Evolutionary conservation across 2,329 filamentous ascomycete species (phyloP), one percentile per base, ranked within the genome.

Genomic region (Calonectria hongkongensis): DNA sequence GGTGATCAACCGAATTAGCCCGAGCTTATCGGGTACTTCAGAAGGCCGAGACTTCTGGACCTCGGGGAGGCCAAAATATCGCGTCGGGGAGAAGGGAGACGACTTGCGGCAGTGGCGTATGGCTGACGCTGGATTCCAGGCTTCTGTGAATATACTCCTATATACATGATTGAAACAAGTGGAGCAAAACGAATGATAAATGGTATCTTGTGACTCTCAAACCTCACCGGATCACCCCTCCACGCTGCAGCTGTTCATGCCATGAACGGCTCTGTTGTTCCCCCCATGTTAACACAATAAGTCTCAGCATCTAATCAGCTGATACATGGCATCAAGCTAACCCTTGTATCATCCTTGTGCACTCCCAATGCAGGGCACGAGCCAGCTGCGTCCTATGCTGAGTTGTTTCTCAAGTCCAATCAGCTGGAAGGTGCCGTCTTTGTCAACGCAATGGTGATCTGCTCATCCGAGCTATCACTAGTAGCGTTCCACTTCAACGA

Each of bases 401-500:
- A 25, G 16, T 9, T 4, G 25, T 27, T 27, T 25, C 54, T 41
- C 54, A 41, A 39, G 12, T 15, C 15, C 25, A 39, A 33, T 15
- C 21, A 28, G 27, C n/a, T 41, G 13, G 64, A 45, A 10, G 64
- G 64, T 18, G 64, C 64, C 8, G 64, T 66, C 27, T 51, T 66
- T 43, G 25, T 51, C 50, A 66, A 25, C 9, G 64, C 36, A 10
- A 66, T 36, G 27, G 64, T 30, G 43, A 66, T 45, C 39, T 66
- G 50, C 28, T 48, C 64, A 8, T 58, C 64, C 12, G 50, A 45
- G 39, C 36, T 47, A 27, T 66, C 64, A 27, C 64, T 41, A 12
- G 64, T 66, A 7, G 39, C n/a, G 27, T 66, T 66, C 64, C 64
- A 66, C 64, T 66, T 66, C 64, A 66, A 45, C 48, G 64, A 56